These are phyloP conservation scores for Arthroderma sp. DNA, from an alignment of 2,329 filamentous ascomycete species.

Conservation along the genomic window DNA sequence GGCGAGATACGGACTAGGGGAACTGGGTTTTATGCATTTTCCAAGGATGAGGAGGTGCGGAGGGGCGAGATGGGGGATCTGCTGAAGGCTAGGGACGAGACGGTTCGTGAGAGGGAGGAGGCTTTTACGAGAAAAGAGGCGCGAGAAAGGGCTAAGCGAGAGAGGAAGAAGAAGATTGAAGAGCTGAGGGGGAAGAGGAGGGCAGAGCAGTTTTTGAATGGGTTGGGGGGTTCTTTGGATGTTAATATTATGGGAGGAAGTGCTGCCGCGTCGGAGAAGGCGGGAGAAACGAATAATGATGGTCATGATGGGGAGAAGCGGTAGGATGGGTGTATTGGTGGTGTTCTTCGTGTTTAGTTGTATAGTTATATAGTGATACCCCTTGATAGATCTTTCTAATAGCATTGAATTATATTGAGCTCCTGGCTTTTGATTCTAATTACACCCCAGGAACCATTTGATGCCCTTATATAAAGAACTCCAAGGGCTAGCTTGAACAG, in stretches of 20 bases:
- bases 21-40: constrained; percentile 84
- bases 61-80: constrained; percentile 65
- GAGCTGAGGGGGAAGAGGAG: constrained; percentile 50
- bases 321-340: too few species aligned
- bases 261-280: neutral
- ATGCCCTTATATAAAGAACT: too few species aligned
- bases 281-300: neutral
- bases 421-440: too few species aligned
- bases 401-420: too few species aligned
- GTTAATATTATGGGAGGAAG: constrained; percentile 11
- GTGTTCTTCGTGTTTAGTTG: too few species aligned
- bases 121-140: constrained; percentile 45
- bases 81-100: constrained; percentile 52
- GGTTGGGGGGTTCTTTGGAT: constrained; percentile 25
- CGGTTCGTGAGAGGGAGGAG: constrained; percentile 48
- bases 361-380: neutral
- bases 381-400: too few species aligned
- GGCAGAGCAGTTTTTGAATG: constrained; percentile 60
- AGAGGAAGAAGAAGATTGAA: constrained; percentile 35
- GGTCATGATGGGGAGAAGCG: too few species aligned
- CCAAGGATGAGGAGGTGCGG: constrained; percentile 53
- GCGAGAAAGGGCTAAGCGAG: constrained; percentile 50
- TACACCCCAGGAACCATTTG: too few species aligned
- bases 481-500: too few species aligned
- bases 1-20: constrained; percentile 77